Conservation (phyloP, 305 asterid genomes). For the Solanum hybrid region DNA sequence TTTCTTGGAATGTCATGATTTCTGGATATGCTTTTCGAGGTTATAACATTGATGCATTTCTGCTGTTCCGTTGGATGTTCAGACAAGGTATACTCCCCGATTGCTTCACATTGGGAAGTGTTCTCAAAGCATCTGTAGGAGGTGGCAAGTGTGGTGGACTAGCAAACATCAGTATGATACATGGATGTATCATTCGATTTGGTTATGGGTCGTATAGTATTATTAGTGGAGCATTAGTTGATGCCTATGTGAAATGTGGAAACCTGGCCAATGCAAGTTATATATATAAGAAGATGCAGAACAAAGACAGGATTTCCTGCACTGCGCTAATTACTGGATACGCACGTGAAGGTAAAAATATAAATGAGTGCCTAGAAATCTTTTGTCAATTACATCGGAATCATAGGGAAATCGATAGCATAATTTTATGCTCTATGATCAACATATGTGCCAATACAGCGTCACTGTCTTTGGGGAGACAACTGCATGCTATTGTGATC, state of each 20-base stretch:
- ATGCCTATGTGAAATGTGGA: conserved; percentile 46
- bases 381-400: conserved; percentile 21
- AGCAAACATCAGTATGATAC: conserved; percentile 21
- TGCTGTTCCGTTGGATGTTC: conserved; percentile 33
- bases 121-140: conserved; percentile 30
- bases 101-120: conserved; percentile 48
- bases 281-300: conserved; percentile 27
- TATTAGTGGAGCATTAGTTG: conserved; percentile 31
- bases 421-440: conserved; percentile 44
- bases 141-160: conserved; percentile 8
- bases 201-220: conserved; percentile 30
- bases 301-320: conserved; percentile 40
- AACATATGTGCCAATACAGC: conserved; percentile 37
- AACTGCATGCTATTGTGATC: conserved; percentile 30
- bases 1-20: conserved; percentile 53
- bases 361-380: conserved; percentile 19
- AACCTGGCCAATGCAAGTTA: conserved; percentile 26
- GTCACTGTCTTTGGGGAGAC: conserved; percentile 39
- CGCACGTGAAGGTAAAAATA: conserved; percentile 27
- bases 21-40: conserved; percentile 46
- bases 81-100: conserved; percentile 42
- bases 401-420: conserved; percentile 18
- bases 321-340: conserved; percentile 48
- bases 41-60: conserved; percentile 18
- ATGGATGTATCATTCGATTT: conserved; percentile 27